These are phyloP conservation scores for Symbiodinium pilosum DNA, from an alignment of 73 alveolate genomes.

Conservation along the genomic window DNA sequence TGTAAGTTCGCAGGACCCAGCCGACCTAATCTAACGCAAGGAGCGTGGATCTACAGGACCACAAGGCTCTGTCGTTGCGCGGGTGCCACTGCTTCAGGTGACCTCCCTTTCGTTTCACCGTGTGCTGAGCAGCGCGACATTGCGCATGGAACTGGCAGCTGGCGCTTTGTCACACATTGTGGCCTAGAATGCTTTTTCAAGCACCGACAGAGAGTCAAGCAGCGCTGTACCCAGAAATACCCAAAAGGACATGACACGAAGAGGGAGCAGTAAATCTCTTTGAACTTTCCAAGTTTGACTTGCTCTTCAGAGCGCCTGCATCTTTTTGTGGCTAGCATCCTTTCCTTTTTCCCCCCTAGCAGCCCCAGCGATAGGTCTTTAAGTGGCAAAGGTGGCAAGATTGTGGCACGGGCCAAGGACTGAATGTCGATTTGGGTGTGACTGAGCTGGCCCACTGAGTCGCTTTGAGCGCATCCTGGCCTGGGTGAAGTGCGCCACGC, in stretches of 20 bases:
- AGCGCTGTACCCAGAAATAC: neutral
- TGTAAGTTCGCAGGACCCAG: too few species aligned
- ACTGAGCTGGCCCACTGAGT: neutral
- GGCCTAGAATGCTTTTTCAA: neutral
- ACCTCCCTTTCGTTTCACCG: neutral
- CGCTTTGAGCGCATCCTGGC: too few species aligned
- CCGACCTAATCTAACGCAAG: neutral
- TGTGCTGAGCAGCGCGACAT: conserved; percentile 1
- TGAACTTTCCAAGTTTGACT: neutral
- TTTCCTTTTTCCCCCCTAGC: neutral
- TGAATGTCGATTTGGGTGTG: neutral
- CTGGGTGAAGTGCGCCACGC: too few species aligned
- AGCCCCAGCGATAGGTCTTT: neutral
- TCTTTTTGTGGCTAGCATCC: neutral
- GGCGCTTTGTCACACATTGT: neutral
- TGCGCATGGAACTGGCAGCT: neutral
- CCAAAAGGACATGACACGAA: neutral
- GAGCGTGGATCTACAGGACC: neutral
- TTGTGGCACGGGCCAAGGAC: neutral
- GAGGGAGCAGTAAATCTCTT: neutral
- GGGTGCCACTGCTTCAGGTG: conserved; percentile 8
- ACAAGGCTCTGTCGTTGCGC: neutral
- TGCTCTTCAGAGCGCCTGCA: neutral
- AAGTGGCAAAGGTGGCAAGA: neutral
- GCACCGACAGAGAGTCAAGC: neutral